Evolutionary conservation across 495 filamentous ascomycete species (phyloP), one percentile per base, ranked within the genome.

Genomic region (Bacidia gigantensis): DNA sequence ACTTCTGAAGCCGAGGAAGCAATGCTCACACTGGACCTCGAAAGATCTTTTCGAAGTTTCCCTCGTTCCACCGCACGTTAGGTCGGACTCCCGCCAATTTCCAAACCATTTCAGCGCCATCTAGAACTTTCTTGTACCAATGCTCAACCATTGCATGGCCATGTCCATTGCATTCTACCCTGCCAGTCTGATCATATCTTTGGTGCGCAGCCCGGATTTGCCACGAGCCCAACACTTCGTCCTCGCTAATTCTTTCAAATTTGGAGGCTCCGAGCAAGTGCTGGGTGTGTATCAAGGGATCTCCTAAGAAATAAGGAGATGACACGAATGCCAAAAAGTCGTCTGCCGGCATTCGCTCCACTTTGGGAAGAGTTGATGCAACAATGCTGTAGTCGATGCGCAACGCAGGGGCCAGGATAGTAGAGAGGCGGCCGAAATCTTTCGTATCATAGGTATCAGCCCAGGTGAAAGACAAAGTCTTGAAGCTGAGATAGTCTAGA

Each of bases 11-110:
- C n/a, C n/a, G n/a, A n/a, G n/a, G n/a, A n/a, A n/a, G n/a, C n/a
- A n/a, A n/a, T n/a, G n/a, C n/a, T n/a, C n/a, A n/a, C n/a, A n/a
- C n/a, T n/a, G n/a, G n/a, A 22, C 54, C 56, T 35, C 56, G 61
- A 49, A 74, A 73, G 1, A 74, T 62, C 25, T 65, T 68, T 26
- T 74, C 67, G 40, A 85, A 86, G 42, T 84, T 79, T 60, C 80
- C 77, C 72, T 90, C 86, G 56, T 66, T 69, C 82, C 81, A 89
- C 40, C 79, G 66, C 52, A 89, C 83, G 46, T 78, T 70, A 1
- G 86, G 85, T 61, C 72, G 69, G 48, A 90, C 67, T 1, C 86
- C 85, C 1, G 84, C 83, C 65, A 88, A 86, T 68, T 88, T 90
- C 86, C 86, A 89, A 52, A 80, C 77, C 3, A 83, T 83, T 57